A percentile compares a stretch with the other conserved stretches of the same genome.
Conservation (phyloP, 2,329 filamentous ascomycete genomes). For the Colletotrichum musae region DNA sequence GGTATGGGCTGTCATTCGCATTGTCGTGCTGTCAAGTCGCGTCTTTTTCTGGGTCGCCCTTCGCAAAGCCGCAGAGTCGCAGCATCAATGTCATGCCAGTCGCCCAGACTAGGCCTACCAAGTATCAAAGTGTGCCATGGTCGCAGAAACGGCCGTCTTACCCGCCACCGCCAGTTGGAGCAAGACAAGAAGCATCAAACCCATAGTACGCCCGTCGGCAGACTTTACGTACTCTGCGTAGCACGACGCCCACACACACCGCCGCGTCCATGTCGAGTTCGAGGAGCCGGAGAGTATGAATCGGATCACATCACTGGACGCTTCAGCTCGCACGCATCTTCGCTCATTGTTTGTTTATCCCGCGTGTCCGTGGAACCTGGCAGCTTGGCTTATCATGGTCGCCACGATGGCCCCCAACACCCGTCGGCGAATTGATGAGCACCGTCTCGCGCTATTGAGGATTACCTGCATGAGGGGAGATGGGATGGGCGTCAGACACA, state of each 20-base stretch:
- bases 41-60: slow-evolving; percentile 26
- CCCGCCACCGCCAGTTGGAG: slow-evolving; percentile 9
- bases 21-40: slow-evolving; percentile 7
- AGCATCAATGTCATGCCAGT: slow-evolving; percentile 31
- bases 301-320: slow-evolving; percentile 7
- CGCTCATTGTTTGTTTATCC: slow-evolving; percentile 34
- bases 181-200: slow-evolving; percentile 23
- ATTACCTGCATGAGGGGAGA: slow-evolving; percentile 36
- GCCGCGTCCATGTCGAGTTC: slow-evolving; percentile 13
- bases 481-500: slow-evolving; percentile 24
- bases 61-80: slow-evolving; percentile 22
- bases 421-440: slow-evolving; percentile 19
- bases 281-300: slow-evolving; percentile 21
- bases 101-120: not conserved
- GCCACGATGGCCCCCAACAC: slow-evolving; percentile 1
- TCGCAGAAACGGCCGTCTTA: slow-evolving; percentile 24
- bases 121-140: slow-evolving; percentile 26
- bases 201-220: slow-evolving; percentile 1
- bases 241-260: not conserved
- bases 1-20: slow-evolving; percentile 16
- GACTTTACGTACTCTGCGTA: too few relatives aligned
- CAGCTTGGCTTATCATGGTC: slow-evolving; percentile 24
- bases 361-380: slow-evolving; percentile 23
- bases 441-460: slow-evolving; percentile 30
- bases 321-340: not conserved